These are phyloP conservation scores for Thuja plicata DNA, from an alignment of 83 land plant species.

Conservation along the genomic window DNA sequence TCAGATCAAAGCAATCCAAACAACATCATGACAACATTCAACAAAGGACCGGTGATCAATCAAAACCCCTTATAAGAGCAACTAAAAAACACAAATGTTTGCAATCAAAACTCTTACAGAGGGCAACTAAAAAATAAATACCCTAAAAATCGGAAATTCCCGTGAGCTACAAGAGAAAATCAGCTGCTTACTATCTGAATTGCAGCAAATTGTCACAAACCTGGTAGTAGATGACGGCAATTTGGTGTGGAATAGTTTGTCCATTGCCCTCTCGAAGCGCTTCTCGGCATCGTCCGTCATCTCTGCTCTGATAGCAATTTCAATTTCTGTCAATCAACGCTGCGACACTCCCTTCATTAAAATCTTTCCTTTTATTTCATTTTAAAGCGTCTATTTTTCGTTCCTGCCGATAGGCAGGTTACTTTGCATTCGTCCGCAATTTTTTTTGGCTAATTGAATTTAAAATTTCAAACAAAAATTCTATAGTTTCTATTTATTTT, in stretches of 20 bases:
- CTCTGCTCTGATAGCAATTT: not conserved
- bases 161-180: not conserved
- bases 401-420: too few relatives aligned
- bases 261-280: constrained; percentile 49
- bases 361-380: too few relatives aligned
- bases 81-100: too few relatives aligned
- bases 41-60: not conserved
- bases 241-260: constrained; percentile 49
- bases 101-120: not conserved
- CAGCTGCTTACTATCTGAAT: not conserved
- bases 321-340: not conserved
- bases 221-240: constrained; percentile 19
- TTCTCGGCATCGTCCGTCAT: constrained; percentile 45
- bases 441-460: too few relatives aligned
- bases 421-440: too few relatives aligned
- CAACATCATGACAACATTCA: not conserved
- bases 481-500: too few relatives aligned
- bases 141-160: too few relatives aligned
- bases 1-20: not conserved
- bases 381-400: too few relatives aligned
- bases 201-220: constrained; percentile 5
- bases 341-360: not conserved
- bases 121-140: not conserved
- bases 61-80: not conserved
- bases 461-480: too few relatives aligned